phyloP scores from a whole-genome alignment of 2,329 filamentous ascomycete species.

The Diaporthe caulivora region DNA sequence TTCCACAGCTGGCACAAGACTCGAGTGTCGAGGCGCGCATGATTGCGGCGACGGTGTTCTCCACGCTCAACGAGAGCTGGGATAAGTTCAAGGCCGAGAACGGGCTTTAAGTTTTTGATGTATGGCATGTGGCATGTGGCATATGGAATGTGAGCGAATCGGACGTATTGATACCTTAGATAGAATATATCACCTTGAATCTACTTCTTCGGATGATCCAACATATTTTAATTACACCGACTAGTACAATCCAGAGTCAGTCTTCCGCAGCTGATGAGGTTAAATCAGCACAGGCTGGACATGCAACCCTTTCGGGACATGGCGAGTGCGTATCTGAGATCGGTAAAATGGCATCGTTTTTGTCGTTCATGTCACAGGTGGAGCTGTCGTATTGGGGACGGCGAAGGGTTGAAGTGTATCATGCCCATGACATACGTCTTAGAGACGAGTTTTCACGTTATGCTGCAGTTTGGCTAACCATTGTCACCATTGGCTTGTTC shows the following conservation, averaged over 20 bases:
- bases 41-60: constrained; percentile 75
- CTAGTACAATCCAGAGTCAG: background rate
- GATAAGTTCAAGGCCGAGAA: constrained; percentile 80
- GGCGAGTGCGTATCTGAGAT: background rate
- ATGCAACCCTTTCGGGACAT: background rate
- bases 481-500: background rate
- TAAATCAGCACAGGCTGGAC: background rate
- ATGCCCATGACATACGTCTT: background rate
- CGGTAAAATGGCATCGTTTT: background rate
- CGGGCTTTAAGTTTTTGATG: constrained; percentile 60
- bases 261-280: background rate
- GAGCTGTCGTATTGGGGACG: background rate
- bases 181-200: constrained; percentile 29
- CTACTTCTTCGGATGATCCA: background rate
- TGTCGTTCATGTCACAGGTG: background rate
- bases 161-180: constrained; percentile 37
- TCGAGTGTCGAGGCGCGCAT: constrained; percentile 75
- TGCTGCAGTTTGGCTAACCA: background rate
- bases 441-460: background rate
- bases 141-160: background rate
- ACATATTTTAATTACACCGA: background rate
- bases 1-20: constrained; percentile 70
- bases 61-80: constrained; percentile 79
- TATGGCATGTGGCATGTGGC: constrained; percentile 7
- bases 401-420: background rate